phyloP scores from a whole-genome alignment of 805 yeast species.

The Suhomyces tanzawaensis region DNA sequence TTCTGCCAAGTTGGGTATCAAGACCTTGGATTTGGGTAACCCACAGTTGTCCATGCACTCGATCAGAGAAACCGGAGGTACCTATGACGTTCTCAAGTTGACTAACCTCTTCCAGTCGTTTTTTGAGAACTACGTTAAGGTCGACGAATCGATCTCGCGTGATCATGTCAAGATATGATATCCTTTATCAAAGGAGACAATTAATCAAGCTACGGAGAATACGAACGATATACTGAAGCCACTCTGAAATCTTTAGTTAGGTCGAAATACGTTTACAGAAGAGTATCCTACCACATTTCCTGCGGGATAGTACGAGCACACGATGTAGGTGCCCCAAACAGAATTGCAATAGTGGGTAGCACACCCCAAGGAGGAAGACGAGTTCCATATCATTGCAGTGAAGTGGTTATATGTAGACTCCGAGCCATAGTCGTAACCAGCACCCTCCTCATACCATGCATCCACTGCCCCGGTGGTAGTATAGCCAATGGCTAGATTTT shows the following conservation, averaged over 20 bases:
- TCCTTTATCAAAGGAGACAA: too few relatives aligned
- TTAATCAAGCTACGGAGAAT: too few relatives aligned
- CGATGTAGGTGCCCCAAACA: conserved; percentile 35
- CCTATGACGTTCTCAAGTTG: conserved; percentile 65
- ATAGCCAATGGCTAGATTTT: conserved; percentile 40
- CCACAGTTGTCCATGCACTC: conserved; percentile 95
- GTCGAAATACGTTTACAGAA: conserved; percentile 24
- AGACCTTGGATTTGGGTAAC: conserved; percentile 87
- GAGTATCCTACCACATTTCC: conserved; percentile 30
- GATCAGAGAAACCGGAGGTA: conserved; percentile 86
- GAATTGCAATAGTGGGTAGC: conserved; percentile 30
- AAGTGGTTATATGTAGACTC: conserved; percentile 35
- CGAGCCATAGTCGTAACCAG: conserved; percentile 25
- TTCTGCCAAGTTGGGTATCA: conserved; percentile 80
- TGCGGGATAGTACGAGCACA: conserved; percentile 36
- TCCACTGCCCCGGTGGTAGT: conserved; percentile 30
- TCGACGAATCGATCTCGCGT: conserved; percentile 29
- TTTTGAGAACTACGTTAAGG: conserved; percentile 39
- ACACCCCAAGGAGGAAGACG: conserved; percentile 32
- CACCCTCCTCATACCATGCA: conserved; percentile 43
- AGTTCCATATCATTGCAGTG: conserved; percentile 39
- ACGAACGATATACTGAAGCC: too few relatives aligned
- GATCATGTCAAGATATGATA: conserved; percentile 17
- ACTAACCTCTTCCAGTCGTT: conserved; percentile 61
- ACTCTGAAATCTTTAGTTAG: background rate